Conservation (phyloP, 164 flowering plant species). For the Paratinospora sagittata region DNA sequence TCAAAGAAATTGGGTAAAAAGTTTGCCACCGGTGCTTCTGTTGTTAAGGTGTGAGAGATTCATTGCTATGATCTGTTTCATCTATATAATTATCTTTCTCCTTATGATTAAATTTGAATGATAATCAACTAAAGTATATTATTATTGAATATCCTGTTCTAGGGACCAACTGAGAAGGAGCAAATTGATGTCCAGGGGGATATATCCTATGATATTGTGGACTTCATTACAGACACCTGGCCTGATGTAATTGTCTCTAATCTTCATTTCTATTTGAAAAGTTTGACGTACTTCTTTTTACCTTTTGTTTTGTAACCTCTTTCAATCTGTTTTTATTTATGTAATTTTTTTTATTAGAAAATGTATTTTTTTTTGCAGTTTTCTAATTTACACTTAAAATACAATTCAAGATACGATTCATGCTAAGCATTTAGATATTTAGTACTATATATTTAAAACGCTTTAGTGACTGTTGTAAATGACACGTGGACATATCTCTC, state of each 20-base stretch:
- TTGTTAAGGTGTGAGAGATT: conserved; percentile 64
- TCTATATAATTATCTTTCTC: not conserved
- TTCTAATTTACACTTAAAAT: not conserved
- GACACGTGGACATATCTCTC: too few species aligned
- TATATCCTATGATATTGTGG: conserved; percentile 81
- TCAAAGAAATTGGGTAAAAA: conserved; percentile 97
- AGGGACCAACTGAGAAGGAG: conserved; percentile 98
- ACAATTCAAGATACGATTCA: not conserved
- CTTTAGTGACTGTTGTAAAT: too few species aligned
- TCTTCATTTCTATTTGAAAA: not conserved
- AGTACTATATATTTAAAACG: too few species aligned
- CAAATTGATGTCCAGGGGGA: conserved; percentile 99
- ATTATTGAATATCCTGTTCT: conserved; percentile 15
- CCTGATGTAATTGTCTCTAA: conserved; percentile 57
- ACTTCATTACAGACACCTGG: conserved; percentile 90
- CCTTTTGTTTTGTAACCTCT: not conserved
- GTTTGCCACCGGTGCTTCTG: conserved; percentile 99
- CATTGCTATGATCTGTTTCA: not conserved
- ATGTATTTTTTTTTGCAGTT: not conserved
- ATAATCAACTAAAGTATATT: not conserved
- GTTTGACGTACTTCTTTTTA: conserved; percentile 2
- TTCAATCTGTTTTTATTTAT: not conserved
- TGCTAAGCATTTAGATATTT: not conserved
- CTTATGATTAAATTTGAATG: conserved; percentile 8
- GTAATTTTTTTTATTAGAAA: not conserved